These are phyloP conservation scores for Saksenaea vasiformis DNA, from an alignment of 371 early-diverging fungal species.

Conservation along the genomic window DNA sequence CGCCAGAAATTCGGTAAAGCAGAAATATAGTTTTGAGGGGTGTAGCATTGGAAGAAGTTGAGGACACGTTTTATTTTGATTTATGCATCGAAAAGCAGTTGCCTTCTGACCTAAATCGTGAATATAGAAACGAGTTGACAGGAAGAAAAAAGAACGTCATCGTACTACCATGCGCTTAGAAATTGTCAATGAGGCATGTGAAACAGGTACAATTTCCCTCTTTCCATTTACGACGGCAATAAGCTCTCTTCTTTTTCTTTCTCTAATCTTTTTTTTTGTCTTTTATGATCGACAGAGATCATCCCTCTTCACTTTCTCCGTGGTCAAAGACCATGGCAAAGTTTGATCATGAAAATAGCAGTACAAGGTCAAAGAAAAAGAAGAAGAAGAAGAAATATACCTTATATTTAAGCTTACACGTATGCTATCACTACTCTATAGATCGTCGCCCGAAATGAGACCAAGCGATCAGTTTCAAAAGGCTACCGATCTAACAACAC, in stretches of 20 bases:
- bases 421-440: neutral
- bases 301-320: neutral
- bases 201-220: slow-evolving; percentile 3
- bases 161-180: neutral
- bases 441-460: slow-evolving; percentile 2
- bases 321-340: slow-evolving; percentile 3
- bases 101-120: neutral
- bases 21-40: too few species aligned
- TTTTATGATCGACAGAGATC: slow-evolving; percentile 5
- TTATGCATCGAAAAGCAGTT: neutral
- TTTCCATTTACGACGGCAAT: slow-evolving; percentile 3
- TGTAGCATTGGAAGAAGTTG: neutral
- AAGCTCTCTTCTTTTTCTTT: neutral
- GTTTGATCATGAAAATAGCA: neutral
- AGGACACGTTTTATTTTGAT: neutral
- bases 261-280: neutral
- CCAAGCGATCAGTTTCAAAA: slow-evolving; percentile 7
- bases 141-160: slow-evolving; percentile 7
- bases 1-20: too few species aligned
- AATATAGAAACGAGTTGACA: slow-evolving; percentile 1
- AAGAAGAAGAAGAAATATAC: neutral
- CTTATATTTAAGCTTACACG: neutral
- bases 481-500: slow-evolving; percentile 18
- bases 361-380: neutral
- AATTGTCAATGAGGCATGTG: slow-evolving; percentile 5